Evolutionary conservation across 1,139 yeast species (phyloP).

Genomic region (Pichia sp.): DNA sequence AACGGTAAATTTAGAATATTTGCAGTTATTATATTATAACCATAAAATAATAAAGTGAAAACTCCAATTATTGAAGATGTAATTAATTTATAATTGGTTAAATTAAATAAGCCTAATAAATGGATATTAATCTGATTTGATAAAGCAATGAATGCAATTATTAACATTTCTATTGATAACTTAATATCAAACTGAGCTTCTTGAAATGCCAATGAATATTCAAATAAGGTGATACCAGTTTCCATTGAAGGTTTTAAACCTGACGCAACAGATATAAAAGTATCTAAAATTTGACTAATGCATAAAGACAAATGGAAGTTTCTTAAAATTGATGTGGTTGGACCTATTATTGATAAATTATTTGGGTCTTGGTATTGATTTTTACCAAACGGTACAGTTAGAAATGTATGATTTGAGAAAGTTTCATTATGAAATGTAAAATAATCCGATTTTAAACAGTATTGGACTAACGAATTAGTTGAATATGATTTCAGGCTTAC

Average conservation of each 20-base stretch:
- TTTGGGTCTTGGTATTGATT: background rate
- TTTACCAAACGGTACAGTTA: slow-evolving; percentile 14
- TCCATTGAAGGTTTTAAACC: slow-evolving; percentile 58
- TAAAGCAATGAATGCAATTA: slow-evolving; percentile 47
- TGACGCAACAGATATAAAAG: slow-evolving; percentile 55
- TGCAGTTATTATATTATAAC: slow-evolving; percentile 30
- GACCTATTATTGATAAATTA: slow-evolving; percentile 33
- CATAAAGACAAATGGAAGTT: slow-evolving; percentile 58
- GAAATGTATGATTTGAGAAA: slow-evolving; percentile 7
- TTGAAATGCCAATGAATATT: slow-evolving; percentile 68
- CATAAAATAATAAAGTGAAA: slow-evolving; percentile 37
- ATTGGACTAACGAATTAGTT: slow-evolving; percentile 12
- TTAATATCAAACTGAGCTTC: slow-evolving; percentile 43
- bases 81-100: slow-evolving; percentile 49
- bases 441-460: slow-evolving; percentile 10
- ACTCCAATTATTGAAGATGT: slow-evolving; percentile 57
- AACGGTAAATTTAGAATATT: slow-evolving; percentile 45
- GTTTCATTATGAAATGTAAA: slow-evolving; percentile 35
- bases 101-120: slow-evolving; percentile 47
- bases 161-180: slow-evolving; percentile 44
- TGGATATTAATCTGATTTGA: slow-evolving; percentile 54
- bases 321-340: slow-evolving; percentile 55
- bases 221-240: slow-evolving; percentile 66
- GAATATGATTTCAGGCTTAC: slow-evolving; percentile 25
- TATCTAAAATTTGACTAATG: slow-evolving; percentile 61